Evolutionary conservation across 345 rosid species (phyloP).

Genomic region (Eucalyptus paniculata): DNA sequence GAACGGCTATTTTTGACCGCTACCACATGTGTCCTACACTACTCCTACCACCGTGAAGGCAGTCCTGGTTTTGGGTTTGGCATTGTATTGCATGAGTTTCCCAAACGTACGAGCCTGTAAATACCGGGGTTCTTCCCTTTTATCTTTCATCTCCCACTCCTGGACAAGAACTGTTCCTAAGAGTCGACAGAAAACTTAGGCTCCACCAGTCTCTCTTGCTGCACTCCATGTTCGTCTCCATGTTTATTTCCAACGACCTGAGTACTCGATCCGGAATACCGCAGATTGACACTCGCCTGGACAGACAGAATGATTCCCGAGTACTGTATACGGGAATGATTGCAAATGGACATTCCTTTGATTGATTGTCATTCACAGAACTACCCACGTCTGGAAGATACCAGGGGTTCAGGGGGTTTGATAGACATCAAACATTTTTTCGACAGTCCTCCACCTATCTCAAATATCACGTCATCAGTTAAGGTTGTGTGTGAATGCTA

Average conservation of each 20-base stretch:
- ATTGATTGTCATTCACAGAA: neutral
- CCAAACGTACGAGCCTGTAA: neutral
- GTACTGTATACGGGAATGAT: neutral
- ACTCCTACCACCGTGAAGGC: neutral
- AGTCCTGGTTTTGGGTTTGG: neutral
- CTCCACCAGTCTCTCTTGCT: neutral
- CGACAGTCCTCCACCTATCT: neutral
- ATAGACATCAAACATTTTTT: neutral
- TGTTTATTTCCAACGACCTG: neutral
- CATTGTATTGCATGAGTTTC: neutral
- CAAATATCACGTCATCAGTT: neutral
- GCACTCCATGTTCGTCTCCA: neutral
- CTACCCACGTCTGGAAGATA: neutral
- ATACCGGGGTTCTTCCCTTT: neutral
- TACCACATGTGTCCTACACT: neutral
- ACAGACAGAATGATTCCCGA: neutral
- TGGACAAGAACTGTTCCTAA: neutral
- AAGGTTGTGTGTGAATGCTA: neutral
- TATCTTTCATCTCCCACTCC: neutral
- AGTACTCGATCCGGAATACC: neutral
- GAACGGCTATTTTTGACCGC: neutral
- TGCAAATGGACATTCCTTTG: neutral
- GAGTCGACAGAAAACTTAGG: neutral
- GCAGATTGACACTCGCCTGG: neutral
- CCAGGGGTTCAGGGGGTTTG: neutral